phyloP scores from a whole-genome alignment of 129 eudicot genomes.

The Tagetes patula region DNA sequence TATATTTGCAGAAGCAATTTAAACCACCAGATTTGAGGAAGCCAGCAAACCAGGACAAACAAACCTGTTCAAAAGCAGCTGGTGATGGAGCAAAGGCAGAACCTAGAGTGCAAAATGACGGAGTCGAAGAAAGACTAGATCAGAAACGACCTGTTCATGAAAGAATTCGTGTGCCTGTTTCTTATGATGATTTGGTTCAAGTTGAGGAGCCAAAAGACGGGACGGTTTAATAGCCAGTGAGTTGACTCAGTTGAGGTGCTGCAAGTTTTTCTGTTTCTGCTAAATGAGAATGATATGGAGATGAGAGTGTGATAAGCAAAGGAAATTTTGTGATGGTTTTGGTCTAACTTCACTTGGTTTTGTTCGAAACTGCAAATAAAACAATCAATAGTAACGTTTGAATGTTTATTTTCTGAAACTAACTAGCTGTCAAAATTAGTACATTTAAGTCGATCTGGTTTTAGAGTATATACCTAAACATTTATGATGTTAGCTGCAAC shows the following conservation, averaged over 20 bases:
- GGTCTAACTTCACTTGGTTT: not conserved
- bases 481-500: no score
- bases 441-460: no score
- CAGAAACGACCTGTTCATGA: conserved; percentile 66
- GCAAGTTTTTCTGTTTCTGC: conserved; percentile 11
- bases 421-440: no score
- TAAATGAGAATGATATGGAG: conserved; percentile 4
- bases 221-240: conserved; percentile 13
- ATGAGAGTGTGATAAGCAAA: conserved; percentile 3
- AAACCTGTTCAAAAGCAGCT: conserved; percentile 16
- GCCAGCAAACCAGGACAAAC: conserved; percentile 25
- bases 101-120: conserved; percentile 25
- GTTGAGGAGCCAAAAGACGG: conserved; percentile 41
- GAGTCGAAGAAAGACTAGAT: conserved; percentile 23
- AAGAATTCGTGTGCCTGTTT: conserved; percentile 69
- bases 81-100: conserved; percentile 23
- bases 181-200: conserved; percentile 75
- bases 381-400: not conserved
- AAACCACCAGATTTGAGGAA: conserved; percentile 38
- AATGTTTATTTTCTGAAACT: no score
- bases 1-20: conserved; percentile 64
- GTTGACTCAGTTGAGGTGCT: not conserved
- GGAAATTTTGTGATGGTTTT: conserved; percentile 29
- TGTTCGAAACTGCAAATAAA: not conserved
- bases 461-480: no score